phyloP scores from a whole-genome alignment of 192 early-diverging fungal species.

The Pilobolus umbonatus region DNA sequence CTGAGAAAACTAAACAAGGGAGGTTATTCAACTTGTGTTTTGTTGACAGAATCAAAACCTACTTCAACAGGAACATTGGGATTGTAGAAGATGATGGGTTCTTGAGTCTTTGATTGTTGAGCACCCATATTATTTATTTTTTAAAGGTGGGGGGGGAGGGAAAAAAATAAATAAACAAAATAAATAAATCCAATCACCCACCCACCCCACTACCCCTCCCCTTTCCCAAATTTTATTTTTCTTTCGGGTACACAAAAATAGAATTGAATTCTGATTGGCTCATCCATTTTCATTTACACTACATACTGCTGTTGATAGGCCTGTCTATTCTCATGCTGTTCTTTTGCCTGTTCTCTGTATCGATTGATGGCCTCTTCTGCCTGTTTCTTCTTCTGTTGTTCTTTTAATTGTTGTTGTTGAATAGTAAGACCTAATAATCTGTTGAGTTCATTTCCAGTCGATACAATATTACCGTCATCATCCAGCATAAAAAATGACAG shows the following conservation, averaged over 20 bases:
- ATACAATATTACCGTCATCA: constrained; percentile 10
- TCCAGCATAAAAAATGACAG: constrained; percentile 4
- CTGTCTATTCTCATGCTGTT: constrained; percentile 12
- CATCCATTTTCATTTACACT: too few relatives aligned
- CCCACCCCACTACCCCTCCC: not conserved
- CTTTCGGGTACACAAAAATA: not conserved
- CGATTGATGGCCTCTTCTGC: too few relatives aligned
- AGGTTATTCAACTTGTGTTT: not conserved
- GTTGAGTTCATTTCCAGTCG: too few relatives aligned
- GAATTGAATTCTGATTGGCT: not conserved
- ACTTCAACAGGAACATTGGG: constrained; percentile 19
- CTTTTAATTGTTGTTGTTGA: not conserved
- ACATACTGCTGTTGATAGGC: constrained; percentile 12
- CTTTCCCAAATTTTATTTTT: not conserved
- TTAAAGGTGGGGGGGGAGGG: too few relatives aligned
- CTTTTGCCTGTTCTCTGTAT: constrained; percentile 6
- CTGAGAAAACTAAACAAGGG: constrained; percentile 19
- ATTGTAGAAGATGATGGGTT: constrained; percentile 21
- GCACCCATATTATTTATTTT: constrained; percentile 16
- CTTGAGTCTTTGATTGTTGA: constrained; percentile 16
- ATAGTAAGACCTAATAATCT: not conserved
- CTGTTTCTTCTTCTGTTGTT: not conserved
- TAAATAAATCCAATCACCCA: too few relatives aligned
- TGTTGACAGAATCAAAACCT: not conserved
- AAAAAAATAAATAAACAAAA: not conserved